A percentile compares a stretch with the other conserved stretches of the same genome.
phyloP scores from a whole-genome alignment of 2,329 filamentous ascomycete genomes.

The Claviceps sorghi region DNA sequence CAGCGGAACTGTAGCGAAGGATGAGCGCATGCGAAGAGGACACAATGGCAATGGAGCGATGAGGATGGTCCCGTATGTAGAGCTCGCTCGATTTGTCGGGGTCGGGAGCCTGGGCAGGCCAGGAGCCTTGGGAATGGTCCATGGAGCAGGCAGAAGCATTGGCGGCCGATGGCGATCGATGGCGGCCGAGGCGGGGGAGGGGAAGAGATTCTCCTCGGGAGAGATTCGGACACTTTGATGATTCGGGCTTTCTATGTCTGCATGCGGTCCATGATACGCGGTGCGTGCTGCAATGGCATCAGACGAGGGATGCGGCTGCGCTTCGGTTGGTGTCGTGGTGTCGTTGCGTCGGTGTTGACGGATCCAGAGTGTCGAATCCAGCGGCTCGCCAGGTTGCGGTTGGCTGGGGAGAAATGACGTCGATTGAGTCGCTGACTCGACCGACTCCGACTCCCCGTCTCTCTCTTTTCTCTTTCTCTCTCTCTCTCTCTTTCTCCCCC shows the following conservation, averaged over 20 bases:
- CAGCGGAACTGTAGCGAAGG: slow-evolving; percentile 60
- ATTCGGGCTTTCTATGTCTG: slow-evolving; percentile 4
- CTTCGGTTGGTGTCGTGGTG: not conserved
- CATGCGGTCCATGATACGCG: slow-evolving; percentile 12
- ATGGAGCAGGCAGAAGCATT: slow-evolving; percentile 18
- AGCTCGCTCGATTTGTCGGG: slow-evolving; percentile 57
- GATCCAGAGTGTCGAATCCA: no score
- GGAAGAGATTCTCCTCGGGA: no score
- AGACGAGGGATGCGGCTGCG: not conserved
- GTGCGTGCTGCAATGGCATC: not conserved
- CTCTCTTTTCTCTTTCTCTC: no score
- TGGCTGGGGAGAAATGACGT: slow-evolving; percentile 1
- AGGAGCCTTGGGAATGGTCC: slow-evolving; percentile 31
- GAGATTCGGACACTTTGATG: not conserved
- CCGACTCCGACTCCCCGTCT: no score
- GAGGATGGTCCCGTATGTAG: slow-evolving; percentile 71
- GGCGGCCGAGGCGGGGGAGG: slow-evolving; percentile 1
- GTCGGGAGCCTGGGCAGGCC: slow-evolving; percentile 32
- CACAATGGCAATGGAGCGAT: slow-evolving; percentile 75
- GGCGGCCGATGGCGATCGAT: slow-evolving; percentile 4
- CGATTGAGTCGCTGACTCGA: not conserved
- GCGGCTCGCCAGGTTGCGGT: not conserved
- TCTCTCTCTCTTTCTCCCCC: no score
- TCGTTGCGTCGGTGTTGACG: not conserved
- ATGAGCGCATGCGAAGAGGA: slow-evolving; percentile 69